Conservation (phyloP, 2,329 filamentous ascomycete species). For the Cladosporium colombiae region DNA sequence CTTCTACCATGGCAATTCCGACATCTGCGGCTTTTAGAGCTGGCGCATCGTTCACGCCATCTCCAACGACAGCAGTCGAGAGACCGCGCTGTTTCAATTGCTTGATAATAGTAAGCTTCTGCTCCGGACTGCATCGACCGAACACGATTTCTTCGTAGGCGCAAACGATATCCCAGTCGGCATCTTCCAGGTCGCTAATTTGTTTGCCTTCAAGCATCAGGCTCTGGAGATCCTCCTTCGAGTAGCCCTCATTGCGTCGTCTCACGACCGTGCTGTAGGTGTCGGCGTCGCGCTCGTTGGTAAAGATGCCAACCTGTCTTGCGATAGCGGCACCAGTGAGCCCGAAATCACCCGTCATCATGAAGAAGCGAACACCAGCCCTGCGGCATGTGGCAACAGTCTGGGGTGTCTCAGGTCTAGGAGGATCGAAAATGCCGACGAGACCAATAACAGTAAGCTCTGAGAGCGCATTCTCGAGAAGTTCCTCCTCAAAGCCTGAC, state of each 20-base stretch:
- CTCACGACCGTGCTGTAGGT: constrained; percentile 23
- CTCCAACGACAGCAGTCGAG: constrained; percentile 41
- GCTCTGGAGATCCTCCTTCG: constrained; percentile 3
- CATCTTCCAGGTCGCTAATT: constrained; percentile 43
- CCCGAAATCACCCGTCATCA: constrained; percentile 52
- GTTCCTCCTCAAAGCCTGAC: constrained; percentile 55
- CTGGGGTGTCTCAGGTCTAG: constrained; percentile 36
- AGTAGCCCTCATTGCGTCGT: not conserved
- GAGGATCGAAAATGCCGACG: constrained; percentile 37
- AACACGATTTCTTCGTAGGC: constrained; percentile 43
- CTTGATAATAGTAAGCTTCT: constrained; percentile 52
- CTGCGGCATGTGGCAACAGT: constrained; percentile 49
- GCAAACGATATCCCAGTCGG: constrained; percentile 52
- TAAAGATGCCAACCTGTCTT: constrained; percentile 47
- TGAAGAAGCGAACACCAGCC: constrained; percentile 51
- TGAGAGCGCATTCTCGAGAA: constrained; percentile 35
- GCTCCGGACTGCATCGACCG: constrained; percentile 48
- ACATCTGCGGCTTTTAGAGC: constrained; percentile 48
- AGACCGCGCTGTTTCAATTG: constrained; percentile 42
- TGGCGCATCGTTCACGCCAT: constrained; percentile 49
- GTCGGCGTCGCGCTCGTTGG: constrained; percentile 45
- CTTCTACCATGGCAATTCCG: constrained; percentile 56
- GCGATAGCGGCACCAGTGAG: constrained; percentile 50
- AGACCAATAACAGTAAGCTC: constrained; percentile 35
- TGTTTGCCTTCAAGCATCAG: constrained; percentile 44